Percentiles rank a stretch among this genome's conserved stretches.
phyloP scores from a whole-genome alignment of 768 basidiomycete species.

The Tricholoma flavovirens region DNA sequence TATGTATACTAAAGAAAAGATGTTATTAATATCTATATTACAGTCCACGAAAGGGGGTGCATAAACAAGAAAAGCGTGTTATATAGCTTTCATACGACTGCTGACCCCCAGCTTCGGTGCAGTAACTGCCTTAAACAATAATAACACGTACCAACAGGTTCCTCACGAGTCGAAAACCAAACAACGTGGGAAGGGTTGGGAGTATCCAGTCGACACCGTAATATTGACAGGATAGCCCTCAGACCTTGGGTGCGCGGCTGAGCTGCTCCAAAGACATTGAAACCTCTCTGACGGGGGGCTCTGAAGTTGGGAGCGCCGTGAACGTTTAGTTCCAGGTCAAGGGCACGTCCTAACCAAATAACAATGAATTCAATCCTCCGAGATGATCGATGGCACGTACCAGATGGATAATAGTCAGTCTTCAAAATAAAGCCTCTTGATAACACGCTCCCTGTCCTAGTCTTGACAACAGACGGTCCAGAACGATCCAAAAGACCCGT shows the following conservation, averaged over 20 bases:
- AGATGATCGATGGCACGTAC: conserved; percentile 25
- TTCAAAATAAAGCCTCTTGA: conserved; percentile 91
- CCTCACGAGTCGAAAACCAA: conserved; percentile 97
- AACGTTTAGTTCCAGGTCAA: conserved; percentile 86
- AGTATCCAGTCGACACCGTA: conserved; percentile 66
- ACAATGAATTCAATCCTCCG: neutral
- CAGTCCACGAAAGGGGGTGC: neutral
- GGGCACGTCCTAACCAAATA: conserved; percentile 59
- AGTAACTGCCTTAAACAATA: neutral
- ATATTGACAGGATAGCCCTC: conserved; percentile 80
- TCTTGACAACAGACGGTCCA: conserved; percentile 73
- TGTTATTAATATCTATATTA: conserved; percentile 8
- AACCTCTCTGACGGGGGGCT: conserved; percentile 65
- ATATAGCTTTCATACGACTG: neutral
- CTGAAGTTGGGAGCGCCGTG: conserved; percentile 97
- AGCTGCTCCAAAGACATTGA: conserved; percentile 94
- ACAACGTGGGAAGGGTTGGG: conserved; percentile 68
- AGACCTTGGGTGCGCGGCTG: conserved; percentile 93
- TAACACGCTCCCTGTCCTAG: conserved; percentile 76
- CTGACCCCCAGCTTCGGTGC: neutral
- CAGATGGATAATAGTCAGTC: conserved; percentile 84
- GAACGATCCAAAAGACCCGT: conserved; percentile 60
- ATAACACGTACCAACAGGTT: conserved; percentile 73
- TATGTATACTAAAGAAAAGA: conserved; percentile 58
- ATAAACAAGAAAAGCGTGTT: neutral